Evolutionary conservation across 108 stramenopile species (phyloP).

Genomic region (Nannochloropsis salina): DNA sequence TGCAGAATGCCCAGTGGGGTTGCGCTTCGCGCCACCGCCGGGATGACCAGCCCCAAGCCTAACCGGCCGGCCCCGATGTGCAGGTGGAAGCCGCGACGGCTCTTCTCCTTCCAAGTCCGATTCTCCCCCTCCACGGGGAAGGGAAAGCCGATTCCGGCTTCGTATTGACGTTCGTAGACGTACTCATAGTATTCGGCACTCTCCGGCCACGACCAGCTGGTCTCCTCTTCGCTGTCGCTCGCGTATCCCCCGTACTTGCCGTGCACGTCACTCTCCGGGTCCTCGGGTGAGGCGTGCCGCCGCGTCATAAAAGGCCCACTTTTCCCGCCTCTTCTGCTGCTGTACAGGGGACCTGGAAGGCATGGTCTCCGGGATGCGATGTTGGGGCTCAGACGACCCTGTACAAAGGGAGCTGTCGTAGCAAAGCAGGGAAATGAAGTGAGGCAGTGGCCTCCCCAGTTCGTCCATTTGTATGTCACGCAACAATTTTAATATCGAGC

Average conservation of each 20-base stretch:
- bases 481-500: no score
- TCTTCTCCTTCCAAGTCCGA: not conserved
- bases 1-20: slow-evolving; percentile 31
- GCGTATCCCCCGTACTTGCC: not conserved
- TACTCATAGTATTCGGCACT: slow-evolving; percentile 20
- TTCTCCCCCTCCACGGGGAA: not conserved
- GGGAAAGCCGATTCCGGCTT: not conserved
- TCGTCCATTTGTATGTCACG: no score
- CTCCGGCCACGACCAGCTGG: not conserved
- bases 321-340: slow-evolving; percentile 12
- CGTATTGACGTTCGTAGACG: slow-evolving; percentile 12
- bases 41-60: slow-evolving; percentile 43
- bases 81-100: slow-evolving; percentile 28
- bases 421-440: no score
- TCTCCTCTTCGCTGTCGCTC: slow-evolving; percentile 13
- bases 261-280: not conserved
- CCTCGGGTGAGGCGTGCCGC: not conserved
- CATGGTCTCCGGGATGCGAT: no score
- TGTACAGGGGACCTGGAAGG: not conserved
- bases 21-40: slow-evolving; percentile 27
- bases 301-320: slow-evolving; percentile 14
- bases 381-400: no score
- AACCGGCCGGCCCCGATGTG: slow-evolving; percentile 45
- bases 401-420: no score
- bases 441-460: no score